phyloP scores from a whole-genome alignment of 331 rosid species.

The Arachis monticola region DNA sequence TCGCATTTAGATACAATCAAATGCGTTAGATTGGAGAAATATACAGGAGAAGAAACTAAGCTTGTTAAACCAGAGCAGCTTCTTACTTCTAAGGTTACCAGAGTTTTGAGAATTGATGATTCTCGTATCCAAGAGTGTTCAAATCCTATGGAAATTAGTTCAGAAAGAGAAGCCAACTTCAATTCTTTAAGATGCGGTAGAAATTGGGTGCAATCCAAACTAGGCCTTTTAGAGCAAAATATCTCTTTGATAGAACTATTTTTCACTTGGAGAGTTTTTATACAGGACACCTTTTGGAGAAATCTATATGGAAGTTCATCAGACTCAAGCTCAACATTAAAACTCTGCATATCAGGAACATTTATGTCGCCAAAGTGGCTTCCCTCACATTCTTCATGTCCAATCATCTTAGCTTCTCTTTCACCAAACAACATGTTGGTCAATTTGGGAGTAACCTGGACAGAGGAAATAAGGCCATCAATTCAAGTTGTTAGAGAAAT shows the following conservation, averaged over 20 bases:
- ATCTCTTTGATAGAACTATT: not conserved
- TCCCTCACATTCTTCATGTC: not conserved
- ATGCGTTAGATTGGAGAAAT: not conserved
- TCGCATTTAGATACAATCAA: not conserved
- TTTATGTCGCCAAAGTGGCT: not conserved
- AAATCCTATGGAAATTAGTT: slow-evolving; percentile 10
- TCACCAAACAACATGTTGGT: not conserved
- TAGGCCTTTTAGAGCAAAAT: not conserved
- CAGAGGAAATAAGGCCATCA: not conserved
- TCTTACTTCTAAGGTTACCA: not conserved
- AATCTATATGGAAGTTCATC: not conserved
- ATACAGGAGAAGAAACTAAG: not conserved
- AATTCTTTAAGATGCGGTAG: not conserved
- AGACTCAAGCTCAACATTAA: not conserved
- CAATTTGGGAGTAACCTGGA: not conserved
- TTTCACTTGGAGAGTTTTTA: not conserved
- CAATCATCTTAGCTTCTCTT: not conserved
- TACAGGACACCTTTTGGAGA: not conserved
- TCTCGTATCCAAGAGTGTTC: not conserved
- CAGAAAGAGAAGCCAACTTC: rapidly evolving
- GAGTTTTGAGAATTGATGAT: not conserved
- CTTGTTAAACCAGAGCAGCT: not conserved
- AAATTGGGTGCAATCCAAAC: not conserved
- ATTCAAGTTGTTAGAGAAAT: no score
- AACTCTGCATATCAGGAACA: not conserved